phyloP scores from a whole-genome alignment of 441 rosid genomes.

The Adansonia grandidieri region DNA sequence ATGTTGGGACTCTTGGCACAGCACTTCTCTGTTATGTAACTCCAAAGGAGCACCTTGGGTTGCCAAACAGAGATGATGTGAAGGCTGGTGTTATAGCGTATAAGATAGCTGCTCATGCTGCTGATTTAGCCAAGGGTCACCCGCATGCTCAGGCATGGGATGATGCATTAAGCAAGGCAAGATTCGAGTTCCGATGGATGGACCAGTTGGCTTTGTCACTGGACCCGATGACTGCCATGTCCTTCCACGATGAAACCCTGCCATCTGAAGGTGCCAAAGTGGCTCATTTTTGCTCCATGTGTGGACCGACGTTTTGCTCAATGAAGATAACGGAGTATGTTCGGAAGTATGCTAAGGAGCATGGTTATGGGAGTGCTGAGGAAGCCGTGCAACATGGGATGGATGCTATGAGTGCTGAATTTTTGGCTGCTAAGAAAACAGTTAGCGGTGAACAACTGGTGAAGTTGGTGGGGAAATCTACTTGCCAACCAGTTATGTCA shows the following conservation, averaged over 20 bases:
- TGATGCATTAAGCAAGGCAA: slow-evolving; percentile 91
- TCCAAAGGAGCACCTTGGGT: slow-evolving; percentile 95
- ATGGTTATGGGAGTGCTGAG: slow-evolving; percentile 90
- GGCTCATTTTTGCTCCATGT: slow-evolving; percentile 98
- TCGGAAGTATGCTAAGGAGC: slow-evolving; percentile 93
- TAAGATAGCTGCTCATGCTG: slow-evolving; percentile 96
- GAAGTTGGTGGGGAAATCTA: slow-evolving; percentile 97
- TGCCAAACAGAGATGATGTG: slow-evolving; percentile 97
- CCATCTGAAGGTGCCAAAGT: slow-evolving; percentile 98
- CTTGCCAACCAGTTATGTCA: slow-evolving; percentile 65
- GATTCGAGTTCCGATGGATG: slow-evolving; percentile 97
- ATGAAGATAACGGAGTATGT: slow-evolving; percentile 99
- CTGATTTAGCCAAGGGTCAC: slow-evolving; percentile 94
- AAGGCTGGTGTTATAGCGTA: slow-evolving; percentile 96
- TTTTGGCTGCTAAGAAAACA: slow-evolving; percentile 86
- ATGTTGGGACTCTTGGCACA: slow-evolving; percentile 96
- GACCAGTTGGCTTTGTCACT: slow-evolving; percentile 95
- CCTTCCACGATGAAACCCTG: slow-evolving; percentile 94
- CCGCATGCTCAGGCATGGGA: slow-evolving; percentile 98
- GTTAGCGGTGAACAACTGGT: slow-evolving; percentile 93
- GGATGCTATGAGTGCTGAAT: slow-evolving; percentile 95
- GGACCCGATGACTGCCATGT: slow-evolving; percentile 99
- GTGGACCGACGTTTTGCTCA: slow-evolving; percentile 97
- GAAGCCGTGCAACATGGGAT: slow-evolving; percentile 87
- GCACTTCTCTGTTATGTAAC: slow-evolving; percentile 98